Percentiles rank a stretch among this genome's conserved stretches.
These are phyloP conservation scores for Blastocystis sp. DNA, from an alignment of 352 stramenopile species.

Conservation along the genomic window DNA sequence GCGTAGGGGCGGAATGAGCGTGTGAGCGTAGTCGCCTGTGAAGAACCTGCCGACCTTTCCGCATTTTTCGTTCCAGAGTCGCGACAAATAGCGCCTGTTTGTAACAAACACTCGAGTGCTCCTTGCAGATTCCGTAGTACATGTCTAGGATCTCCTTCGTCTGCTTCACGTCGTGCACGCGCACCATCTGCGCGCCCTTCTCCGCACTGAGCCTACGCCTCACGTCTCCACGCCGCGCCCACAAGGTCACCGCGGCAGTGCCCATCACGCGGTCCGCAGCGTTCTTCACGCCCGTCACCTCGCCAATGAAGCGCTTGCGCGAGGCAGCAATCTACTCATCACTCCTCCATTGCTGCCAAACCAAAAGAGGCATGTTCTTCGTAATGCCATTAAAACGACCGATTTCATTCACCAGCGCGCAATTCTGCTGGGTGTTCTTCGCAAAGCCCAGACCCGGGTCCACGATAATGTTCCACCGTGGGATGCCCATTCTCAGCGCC, in stretches of 20 bases:
- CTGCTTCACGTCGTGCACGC: constrained; percentile 89
- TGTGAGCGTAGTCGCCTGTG: constrained; percentile 15
- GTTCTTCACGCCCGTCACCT: constrained; percentile 81
- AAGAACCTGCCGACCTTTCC: neutral
- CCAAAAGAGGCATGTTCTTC: constrained; percentile 74
- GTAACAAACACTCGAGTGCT: no score
- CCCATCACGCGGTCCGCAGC: constrained; percentile 85
- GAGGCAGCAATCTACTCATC: constrained; percentile 82
- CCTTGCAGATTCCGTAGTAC: constrained; percentile 32
- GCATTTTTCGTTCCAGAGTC: neutral
- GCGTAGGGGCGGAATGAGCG: neutral
- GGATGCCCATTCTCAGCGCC: constrained; percentile 83
- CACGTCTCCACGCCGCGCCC: constrained; percentile 13
- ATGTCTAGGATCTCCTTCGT: constrained; percentile 81
- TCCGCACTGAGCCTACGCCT: constrained; percentile 50
- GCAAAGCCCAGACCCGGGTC: constrained; percentile 97
- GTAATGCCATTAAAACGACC: constrained; percentile 72
- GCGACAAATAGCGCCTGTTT: no score
- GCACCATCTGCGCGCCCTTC: constrained; percentile 83
- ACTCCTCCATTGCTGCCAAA: constrained; percentile 67
- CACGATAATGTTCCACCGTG: constrained; percentile 88
- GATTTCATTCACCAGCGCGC: constrained; percentile 83
- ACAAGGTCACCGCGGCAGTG: constrained; percentile 76
- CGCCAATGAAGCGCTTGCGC: constrained; percentile 93
- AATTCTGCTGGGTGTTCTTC: constrained; percentile 86